Conservation (phyloP, 2,329 filamentous ascomycete species). For the Cadophora gregata region DNA sequence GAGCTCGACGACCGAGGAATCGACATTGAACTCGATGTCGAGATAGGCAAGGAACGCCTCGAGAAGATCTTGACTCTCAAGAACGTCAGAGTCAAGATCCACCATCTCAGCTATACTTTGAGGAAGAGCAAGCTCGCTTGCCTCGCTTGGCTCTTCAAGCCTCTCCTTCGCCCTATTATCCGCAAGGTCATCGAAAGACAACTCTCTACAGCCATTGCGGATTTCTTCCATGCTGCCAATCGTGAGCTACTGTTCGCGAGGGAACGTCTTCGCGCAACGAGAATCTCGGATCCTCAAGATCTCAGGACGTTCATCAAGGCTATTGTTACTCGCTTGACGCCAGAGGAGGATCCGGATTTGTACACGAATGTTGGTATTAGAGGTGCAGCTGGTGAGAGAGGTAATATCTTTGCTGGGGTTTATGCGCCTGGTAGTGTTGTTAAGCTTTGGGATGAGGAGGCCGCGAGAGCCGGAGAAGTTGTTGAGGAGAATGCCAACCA, state of each 20-base stretch:
- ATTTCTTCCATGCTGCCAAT: slow-evolving; percentile 75
- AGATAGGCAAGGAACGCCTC: slow-evolving; percentile 77
- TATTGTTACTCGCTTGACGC: slow-evolving; percentile 75
- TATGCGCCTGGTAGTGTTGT: slow-evolving; percentile 91
- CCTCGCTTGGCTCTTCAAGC: slow-evolving; percentile 83
- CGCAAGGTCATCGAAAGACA: slow-evolving; percentile 80
- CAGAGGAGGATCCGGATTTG: slow-evolving; percentile 76
- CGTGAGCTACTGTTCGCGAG: slow-evolving; percentile 86
- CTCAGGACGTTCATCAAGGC: slow-evolving; percentile 83
- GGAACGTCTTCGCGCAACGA: slow-evolving; percentile 83
- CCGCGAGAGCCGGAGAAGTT: slow-evolving; percentile 69
- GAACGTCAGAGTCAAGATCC: slow-evolving; percentile 78
- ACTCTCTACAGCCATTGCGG: slow-evolving; percentile 73
- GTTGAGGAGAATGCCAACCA: slow-evolving; percentile 68
- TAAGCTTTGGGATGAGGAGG: slow-evolving; percentile 88
- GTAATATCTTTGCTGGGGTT: slow-evolving; percentile 75
- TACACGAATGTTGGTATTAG: slow-evolving; percentile 75
- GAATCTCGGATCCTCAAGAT: slow-evolving; percentile 81
- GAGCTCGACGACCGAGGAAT: slow-evolving; percentile 85
- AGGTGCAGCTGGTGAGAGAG: slow-evolving; percentile 58
- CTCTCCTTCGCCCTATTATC: slow-evolving; percentile 80
- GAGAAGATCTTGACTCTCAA: slow-evolving; percentile 83
- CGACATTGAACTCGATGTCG: slow-evolving; percentile 84
- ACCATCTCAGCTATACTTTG: slow-evolving; percentile 83
- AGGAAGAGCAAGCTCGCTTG: slow-evolving; percentile 77